phyloP scores from a whole-genome alignment of 164 flowering plant genomes.

The Piper betle region DNA sequence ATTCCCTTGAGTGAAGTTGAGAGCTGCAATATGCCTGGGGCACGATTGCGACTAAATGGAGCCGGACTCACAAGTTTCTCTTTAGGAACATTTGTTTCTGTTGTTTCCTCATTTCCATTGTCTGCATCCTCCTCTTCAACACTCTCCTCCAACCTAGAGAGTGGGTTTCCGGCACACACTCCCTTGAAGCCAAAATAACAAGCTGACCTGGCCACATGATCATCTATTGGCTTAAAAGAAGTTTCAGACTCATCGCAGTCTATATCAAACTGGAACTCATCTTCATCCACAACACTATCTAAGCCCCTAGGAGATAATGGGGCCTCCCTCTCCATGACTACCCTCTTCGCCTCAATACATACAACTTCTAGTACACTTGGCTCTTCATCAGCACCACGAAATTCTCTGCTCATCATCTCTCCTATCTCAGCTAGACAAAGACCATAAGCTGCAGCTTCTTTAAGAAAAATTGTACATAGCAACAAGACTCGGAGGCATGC shows the following conservation, averaged over 20 bases:
- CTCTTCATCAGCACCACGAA: constrained; percentile 33
- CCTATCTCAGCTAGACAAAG: constrained; percentile 71
- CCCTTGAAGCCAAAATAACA: constrained; percentile 9
- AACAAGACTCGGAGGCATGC: constrained; percentile 52
- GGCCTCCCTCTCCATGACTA: constrained; percentile 14
- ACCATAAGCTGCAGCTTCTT: constrained; percentile 45
- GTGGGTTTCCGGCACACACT: constrained; percentile 18
- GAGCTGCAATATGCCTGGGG: constrained; percentile 33
- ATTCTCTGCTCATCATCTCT: constrained; percentile 67
- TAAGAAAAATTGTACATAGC: constrained; percentile 63
- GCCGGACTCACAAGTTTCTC: constrained; percentile 1
- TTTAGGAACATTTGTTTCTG: neutral
- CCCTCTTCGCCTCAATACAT: constrained; percentile 37
- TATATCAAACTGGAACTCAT: constrained; percentile 30
- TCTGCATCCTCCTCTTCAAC: constrained; percentile 23
- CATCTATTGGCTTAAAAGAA: constrained; percentile 11
- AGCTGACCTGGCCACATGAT: constrained; percentile 6
- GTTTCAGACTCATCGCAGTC: constrained; percentile 31
- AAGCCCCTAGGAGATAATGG: constrained; percentile 2
- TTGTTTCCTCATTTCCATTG: constrained; percentile 12
- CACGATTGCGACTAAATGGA: constrained; percentile 1
- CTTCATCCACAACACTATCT: constrained; percentile 12
- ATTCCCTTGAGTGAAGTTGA: constrained; percentile 55
- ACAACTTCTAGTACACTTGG: constrained; percentile 47
- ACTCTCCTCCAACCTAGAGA: constrained; percentile 34